Percentiles rank a stretch among this genome's conserved stretches.
Evolutionary conservation across 768 basidiomycete species (phyloP).

Genomic region (Rhodotorula toruloides): DNA sequence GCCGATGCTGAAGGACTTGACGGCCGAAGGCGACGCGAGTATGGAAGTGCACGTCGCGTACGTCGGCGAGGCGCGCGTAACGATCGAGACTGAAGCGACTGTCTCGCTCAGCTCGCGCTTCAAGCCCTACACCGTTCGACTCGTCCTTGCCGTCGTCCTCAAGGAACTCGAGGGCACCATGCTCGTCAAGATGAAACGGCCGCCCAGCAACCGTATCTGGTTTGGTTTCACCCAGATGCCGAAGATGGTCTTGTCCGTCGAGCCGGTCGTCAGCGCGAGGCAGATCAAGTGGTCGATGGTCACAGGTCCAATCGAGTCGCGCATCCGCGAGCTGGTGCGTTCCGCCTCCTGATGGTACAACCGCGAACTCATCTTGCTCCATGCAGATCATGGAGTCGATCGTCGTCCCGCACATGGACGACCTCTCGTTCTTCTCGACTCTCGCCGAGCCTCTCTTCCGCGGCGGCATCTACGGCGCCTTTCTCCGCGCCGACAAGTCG

Average conservation of each 20-base stretch:
- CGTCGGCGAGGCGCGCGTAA: slow-evolving; percentile 83
- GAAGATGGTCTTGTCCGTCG: slow-evolving; percentile 75
- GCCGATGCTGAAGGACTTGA: slow-evolving; percentile 96
- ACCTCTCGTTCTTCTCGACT: slow-evolving; percentile 91
- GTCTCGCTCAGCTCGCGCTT: slow-evolving; percentile 69
- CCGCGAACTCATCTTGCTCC: neutral
- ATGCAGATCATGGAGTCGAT: slow-evolving; percentile 82
- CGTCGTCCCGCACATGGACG: slow-evolving; percentile 97
- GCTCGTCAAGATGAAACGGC: slow-evolving; percentile 74
- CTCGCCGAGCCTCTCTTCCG: slow-evolving; percentile 52
- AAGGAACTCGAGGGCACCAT: slow-evolving; percentile 88
- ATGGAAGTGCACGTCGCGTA: slow-evolving; percentile 78
- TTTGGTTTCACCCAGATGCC: slow-evolving; percentile 83
- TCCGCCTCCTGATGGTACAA: neutral
- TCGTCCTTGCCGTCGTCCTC: slow-evolving; percentile 80
- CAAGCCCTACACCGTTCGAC: slow-evolving; percentile 82
- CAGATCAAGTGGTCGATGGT: slow-evolving; percentile 95
- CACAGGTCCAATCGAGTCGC: slow-evolving; percentile 78
- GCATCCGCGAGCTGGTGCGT: slow-evolving; percentile 76
- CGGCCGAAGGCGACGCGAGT: slow-evolving; percentile 84
- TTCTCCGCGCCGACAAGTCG: slow-evolving; percentile 48
- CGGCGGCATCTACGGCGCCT: slow-evolving; percentile 85
- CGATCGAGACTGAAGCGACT: slow-evolving; percentile 79
- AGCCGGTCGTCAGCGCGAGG: slow-evolving; percentile 88
- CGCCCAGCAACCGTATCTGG: slow-evolving; percentile 93